Base-by-base conservation (phyloP, 1,139 yeast genomes). In the Nadsonia commutata region DNA sequence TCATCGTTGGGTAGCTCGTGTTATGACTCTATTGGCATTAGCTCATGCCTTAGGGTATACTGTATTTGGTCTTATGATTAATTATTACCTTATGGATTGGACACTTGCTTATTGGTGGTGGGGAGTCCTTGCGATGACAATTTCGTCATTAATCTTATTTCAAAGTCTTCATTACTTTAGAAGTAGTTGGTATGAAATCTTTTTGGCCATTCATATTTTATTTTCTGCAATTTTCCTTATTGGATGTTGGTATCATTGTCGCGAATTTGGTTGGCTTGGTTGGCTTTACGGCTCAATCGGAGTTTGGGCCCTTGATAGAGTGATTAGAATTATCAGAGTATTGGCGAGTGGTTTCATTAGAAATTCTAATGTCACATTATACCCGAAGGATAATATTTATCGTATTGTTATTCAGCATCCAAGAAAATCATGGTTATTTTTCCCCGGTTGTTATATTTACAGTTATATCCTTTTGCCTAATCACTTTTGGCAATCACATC, bases 1-100 rank as follows among this genome's bases (percentile, higher is more conserved):
- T 56, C 93, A 82, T 60, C 74, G 78, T 52, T 78, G 83, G 80
- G 55, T 75, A 3, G 74, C 78, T 2, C 68, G 90, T 58, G 58
- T 72, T 2, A 58, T 72, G 18, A 62, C 74, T 43, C 41, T 66
- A 1, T 78, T 74, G 51, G 64, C 72, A 0, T 40, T 62, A 8
- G 50, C 61, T 18, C 68, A 64, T 46, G 23, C 23, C 8, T 6
- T 21, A 6, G 23, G 8, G 9, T 21, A 21, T 21, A 6, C 23
- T 6, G 9, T 21, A 21, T 21, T 21, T 21, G 23, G 9, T 6
- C 23, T 21, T 9, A 6, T 21, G 8, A 21, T 21, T 21, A 9
- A 21, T 21, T 21, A 21, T 21, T 21, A 21, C 23, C 6, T 6
- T 6, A 21, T 4, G 43, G 36, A 5, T 33, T 41, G 5, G 23